phyloP scores from a whole-genome alignment of 2,329 filamentous ascomycete species.

The Akanthomyces uredinophilus region DNA sequence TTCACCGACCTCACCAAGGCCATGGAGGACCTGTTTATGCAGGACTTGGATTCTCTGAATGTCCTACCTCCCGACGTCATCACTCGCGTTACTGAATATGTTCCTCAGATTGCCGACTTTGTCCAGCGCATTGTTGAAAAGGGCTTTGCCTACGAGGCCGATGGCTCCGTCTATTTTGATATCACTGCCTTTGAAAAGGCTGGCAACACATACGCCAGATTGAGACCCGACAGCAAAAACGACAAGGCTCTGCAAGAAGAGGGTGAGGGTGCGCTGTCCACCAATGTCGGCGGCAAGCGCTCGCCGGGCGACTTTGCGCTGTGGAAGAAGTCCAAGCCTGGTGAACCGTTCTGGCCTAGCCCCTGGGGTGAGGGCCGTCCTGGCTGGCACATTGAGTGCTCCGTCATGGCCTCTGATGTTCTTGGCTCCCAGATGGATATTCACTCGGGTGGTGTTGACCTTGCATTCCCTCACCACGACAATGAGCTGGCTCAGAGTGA shows the following conservation, averaged over 20 bases:
- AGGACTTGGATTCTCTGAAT: constrained; percentile 83
- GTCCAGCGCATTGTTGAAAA: constrained; percentile 79
- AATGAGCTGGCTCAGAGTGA: constrained; percentile 89
- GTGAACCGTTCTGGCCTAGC: constrained; percentile 85
- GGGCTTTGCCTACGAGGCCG: constrained; percentile 74
- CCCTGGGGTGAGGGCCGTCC: constrained; percentile 84
- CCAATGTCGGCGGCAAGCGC: constrained; percentile 60
- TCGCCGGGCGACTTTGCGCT: constrained; percentile 81
- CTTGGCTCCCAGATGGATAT: constrained; percentile 83
- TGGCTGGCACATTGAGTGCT: constrained; percentile 97
- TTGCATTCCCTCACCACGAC: constrained; percentile 88
- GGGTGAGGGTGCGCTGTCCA: constrained; percentile 77
- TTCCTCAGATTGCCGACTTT: constrained; percentile 79
- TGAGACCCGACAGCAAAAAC: constrained; percentile 80
- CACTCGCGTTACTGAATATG: constrained; percentile 89
- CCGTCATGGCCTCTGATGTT: constrained; percentile 88
- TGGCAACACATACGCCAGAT: constrained; percentile 77
- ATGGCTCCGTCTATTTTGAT: constrained; percentile 93
- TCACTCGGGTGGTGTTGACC: constrained; percentile 86
- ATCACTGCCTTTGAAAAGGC: constrained; percentile 78
- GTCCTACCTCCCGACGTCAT: constrained; percentile 76
- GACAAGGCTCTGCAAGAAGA: constrained; percentile 81
- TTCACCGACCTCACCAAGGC: constrained; percentile 82
- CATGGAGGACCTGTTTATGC: constrained; percentile 82
- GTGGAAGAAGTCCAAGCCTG: constrained; percentile 89